phyloP scores from a whole-genome alignment of 345 rosid species.

The Citrus unshiu region DNA sequence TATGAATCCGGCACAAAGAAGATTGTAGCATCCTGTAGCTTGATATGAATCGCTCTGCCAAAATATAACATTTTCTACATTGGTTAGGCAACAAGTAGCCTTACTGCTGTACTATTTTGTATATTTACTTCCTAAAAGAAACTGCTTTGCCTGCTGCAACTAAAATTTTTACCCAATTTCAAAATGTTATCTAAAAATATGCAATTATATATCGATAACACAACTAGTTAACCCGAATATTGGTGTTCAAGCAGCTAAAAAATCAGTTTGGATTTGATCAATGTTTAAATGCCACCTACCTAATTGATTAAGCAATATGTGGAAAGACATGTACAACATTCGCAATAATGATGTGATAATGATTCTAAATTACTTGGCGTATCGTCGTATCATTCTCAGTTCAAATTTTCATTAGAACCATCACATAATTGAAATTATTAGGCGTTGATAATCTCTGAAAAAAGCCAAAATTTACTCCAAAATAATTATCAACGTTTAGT shows the following conservation, averaged over 20 bases:
- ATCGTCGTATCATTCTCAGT: not conserved
- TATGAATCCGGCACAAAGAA: conserved; percentile 87
- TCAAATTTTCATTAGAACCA: not conserved
- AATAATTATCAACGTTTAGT: not conserved
- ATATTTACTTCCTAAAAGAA: no score
- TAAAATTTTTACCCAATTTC: no score
- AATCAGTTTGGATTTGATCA: not conserved
- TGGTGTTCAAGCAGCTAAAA: no score
- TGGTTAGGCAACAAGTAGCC: not conserved
- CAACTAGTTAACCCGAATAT: no score
- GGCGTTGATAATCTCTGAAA: not conserved
- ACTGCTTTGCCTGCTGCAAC: no score
- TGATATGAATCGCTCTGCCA: conserved; percentile 91
- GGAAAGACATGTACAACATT: not conserved
- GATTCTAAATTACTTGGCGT: not conserved
- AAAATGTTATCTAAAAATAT: no score
- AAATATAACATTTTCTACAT: not conserved
- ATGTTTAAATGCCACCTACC: not conserved
- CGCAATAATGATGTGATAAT: not conserved
- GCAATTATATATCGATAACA: no score
- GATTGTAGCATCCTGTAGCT: conserved; percentile 98
- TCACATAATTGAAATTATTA: not conserved
- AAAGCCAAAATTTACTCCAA: not conserved
- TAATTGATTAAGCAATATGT: not conserved
- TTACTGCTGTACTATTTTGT: not conserved